Conservation (phyloP, 2,329 filamentous ascomycete species). For the Lachnellula occidentalis region DNA sequence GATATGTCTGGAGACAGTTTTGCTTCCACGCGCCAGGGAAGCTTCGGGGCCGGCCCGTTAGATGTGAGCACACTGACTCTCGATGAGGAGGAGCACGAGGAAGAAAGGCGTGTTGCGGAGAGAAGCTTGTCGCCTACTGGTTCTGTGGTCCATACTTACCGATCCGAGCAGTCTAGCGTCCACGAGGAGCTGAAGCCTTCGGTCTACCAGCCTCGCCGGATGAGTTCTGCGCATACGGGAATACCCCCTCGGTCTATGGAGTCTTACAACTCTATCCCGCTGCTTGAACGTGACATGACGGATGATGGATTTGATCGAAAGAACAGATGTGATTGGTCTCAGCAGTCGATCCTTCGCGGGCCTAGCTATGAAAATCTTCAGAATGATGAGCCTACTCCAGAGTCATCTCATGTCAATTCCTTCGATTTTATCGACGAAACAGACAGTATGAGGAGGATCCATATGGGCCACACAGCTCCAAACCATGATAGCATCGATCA, state of each 20-base stretch:
- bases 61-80: conserved; percentile 21
- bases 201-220: conserved; percentile 26
- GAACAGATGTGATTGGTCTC: conserved; percentile 45
- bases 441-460: conserved; percentile 38
- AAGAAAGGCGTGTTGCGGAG: conserved; percentile 43
- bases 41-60: conserved; percentile 24
- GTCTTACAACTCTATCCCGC: conserved; percentile 71
- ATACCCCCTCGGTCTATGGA: conserved; percentile 60
- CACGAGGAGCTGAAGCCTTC: conserved; percentile 24
- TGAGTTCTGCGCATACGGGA: conserved; percentile 32
- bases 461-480: conserved; percentile 15
- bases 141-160: conserved; percentile 22
- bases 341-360: conserved; percentile 48
- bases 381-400: conserved; percentile 22
- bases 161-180: conserved; percentile 11
- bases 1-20: conserved; percentile 18
- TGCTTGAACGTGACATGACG: conserved; percentile 62
- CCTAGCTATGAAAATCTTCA: conserved; percentile 36
- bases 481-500: conserved; percentile 29
- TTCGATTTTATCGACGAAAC: conserved; percentile 52
- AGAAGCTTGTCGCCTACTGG: conserved; percentile 34
- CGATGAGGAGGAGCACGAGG: conserved; percentile 19
- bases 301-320: conserved; percentile 44
- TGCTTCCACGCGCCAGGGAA: conserved; percentile 14
- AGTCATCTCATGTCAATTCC: conserved; percentile 38